These are phyloP conservation scores for Mycena albidolilacea DNA, from an alignment of 768 basidiomycete species.

Conservation along the genomic window DNA sequence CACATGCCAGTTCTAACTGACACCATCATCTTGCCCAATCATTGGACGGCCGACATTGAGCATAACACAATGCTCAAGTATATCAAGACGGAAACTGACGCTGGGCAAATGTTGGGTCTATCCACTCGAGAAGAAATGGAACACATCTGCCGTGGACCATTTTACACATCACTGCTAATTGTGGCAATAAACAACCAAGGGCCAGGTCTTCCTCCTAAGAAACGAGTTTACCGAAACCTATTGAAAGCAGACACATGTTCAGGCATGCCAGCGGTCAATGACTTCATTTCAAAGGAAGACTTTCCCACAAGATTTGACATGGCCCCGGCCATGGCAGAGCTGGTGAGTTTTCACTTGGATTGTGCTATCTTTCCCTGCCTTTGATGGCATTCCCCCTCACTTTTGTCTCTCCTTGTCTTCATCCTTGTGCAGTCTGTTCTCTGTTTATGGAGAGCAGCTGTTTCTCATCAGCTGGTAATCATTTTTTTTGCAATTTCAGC, in stretches of 20 bases:
- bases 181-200: slow-evolving; percentile 33
- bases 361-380: no score
- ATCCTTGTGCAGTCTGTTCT: no score
- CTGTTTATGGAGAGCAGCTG: no score
- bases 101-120: slow-evolving; percentile 32
- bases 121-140: slow-evolving; percentile 36
- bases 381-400: no score
- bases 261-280: slow-evolving; percentile 35
- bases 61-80: slow-evolving; percentile 27
- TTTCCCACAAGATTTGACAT: no score
- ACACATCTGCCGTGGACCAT: slow-evolving; percentile 42
- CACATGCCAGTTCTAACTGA: background rate
- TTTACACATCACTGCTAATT: slow-evolving; percentile 44
- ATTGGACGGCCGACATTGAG: slow-evolving; percentile 26
- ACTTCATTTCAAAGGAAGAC: slow-evolving; percentile 35
- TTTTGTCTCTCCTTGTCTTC: no score
- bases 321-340: no score
- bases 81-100: slow-evolving; percentile 24
- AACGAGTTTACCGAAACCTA: slow-evolving; percentile 40
- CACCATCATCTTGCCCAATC: slow-evolving; percentile 30
- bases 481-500: no score
- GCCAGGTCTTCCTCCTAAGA: slow-evolving; percentile 25
- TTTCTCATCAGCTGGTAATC: no score
- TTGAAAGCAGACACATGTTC: slow-evolving; percentile 31
- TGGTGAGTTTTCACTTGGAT: no score